phyloP scores from a whole-genome alignment of 768 basidiomycete species.

The Mycena amicta region DNA sequence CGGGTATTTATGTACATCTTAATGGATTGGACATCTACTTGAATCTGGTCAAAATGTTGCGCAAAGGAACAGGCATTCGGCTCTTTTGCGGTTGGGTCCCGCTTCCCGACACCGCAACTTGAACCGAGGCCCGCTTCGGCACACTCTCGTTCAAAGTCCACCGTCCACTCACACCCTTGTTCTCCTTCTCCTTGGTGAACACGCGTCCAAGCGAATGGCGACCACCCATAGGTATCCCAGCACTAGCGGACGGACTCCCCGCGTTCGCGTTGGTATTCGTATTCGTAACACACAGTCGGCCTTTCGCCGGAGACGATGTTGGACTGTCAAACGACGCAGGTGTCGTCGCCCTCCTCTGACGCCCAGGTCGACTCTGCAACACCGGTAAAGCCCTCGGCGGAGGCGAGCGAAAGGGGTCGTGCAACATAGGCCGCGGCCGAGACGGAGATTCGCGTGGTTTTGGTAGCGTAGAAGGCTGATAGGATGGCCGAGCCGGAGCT shows the following conservation, averaged over 20 bases:
- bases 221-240: conserved; percentile 18
- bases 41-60: conserved; percentile 50
- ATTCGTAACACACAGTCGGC: background rate
- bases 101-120: conserved; percentile 23
- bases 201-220: conserved; percentile 38
- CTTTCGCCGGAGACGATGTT: background rate
- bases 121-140: conserved; percentile 29
- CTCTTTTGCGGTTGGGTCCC: conserved; percentile 34
- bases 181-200: conserved; percentile 24
- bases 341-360: conserved; percentile 12
- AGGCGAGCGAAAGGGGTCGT: conserved; percentile 17
- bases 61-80: conserved; percentile 48
- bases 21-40: conserved; percentile 30
- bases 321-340: conserved; percentile 5
- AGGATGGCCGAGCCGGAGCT: background rate
- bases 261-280: background rate
- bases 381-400: conserved; percentile 9
- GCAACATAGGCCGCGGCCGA: conserved; percentile 12
- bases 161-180: conserved; percentile 25
- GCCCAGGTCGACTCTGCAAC: background rate
- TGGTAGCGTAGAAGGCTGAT: background rate
- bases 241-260: background rate
- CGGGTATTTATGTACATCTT: background rate
- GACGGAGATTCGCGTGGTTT: background rate
- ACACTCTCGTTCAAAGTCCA: conserved; percentile 38